A percentile compares a stretch with the other conserved stretches of the same genome.
Evolutionary conservation across 129 eudicot species (phyloP).

Genomic region (Helichrysum umbraculigerum): DNA sequence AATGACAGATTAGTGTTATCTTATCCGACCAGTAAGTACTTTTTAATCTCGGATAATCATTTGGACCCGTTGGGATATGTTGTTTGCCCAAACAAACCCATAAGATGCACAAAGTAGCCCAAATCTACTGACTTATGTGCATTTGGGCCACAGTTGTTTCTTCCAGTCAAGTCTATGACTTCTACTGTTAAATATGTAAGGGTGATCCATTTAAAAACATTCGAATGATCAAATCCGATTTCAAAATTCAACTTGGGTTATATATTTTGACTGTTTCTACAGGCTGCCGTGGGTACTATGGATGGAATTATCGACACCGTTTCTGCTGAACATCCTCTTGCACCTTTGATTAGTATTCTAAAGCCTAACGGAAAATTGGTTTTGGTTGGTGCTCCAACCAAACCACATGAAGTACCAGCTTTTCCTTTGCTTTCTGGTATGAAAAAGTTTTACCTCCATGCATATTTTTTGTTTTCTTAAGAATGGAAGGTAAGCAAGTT

Average conservation of each 20-base stretch:
- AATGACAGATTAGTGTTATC: neutral
- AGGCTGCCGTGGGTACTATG: slow-evolving; percentile 37
- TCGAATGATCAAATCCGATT: neutral
- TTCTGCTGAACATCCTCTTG: slow-evolving; percentile 37
- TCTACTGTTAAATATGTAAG: neutral
- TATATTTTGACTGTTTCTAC: slow-evolving; percentile 5
- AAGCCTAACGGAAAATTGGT: slow-evolving; percentile 39
- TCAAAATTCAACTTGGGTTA: neutral
- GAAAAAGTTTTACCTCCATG: neutral
- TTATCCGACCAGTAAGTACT: neutral
- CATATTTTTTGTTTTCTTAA: too few relatives aligned
- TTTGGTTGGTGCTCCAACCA: slow-evolving; percentile 38
- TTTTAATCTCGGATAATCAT: neutral
- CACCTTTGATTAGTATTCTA: slow-evolving; percentile 33
- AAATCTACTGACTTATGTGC: neutral
- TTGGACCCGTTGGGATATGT: neutral
- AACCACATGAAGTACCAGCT: slow-evolving; percentile 42
- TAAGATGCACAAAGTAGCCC: neutral
- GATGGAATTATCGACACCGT: slow-evolving; percentile 48
- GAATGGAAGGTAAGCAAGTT: neutral
- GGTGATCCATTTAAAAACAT: neutral
- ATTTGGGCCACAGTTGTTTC: neutral
- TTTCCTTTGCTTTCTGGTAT: slow-evolving; percentile 41
- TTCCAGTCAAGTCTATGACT: neutral
- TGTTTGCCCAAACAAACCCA: neutral